A percentile compares a stretch with the other conserved stretches of the same genome.
These are phyloP conservation scores for Parvularia atlantis DNA, from an alignment of 78 protist species.

Conservation along the genomic window DNA sequence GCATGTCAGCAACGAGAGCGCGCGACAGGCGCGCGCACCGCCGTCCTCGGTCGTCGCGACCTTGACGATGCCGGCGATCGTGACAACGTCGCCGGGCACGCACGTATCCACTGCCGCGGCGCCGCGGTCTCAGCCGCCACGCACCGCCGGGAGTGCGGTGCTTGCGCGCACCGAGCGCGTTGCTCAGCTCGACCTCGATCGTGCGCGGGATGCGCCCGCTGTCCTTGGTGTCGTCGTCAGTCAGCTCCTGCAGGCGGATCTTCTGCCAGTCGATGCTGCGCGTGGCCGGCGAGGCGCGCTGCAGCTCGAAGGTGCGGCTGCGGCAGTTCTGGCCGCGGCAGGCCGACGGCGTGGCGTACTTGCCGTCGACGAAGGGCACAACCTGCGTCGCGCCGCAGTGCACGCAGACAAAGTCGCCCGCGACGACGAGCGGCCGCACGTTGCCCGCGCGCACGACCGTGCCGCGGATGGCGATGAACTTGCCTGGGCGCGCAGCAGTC, in stretches of 20 bases:
- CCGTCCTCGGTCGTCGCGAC: conserved; percentile 24
- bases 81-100: conserved; percentile 86
- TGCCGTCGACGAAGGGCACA: conserved; percentile 40
- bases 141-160: too few relatives aligned
- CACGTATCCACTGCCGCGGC: conserved; percentile 39
- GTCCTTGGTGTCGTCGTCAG: conserved; percentile 27
- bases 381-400: conserved; percentile 15
- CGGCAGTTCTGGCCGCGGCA: conserved; percentile 47
- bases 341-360: conserved; percentile 2
- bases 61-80: conserved; percentile 82
- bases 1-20: too few relatives aligned
- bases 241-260: neutral
- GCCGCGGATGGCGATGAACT: conserved; percentile 66
- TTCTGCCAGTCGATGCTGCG: conserved; percentile 75
- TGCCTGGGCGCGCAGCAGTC: neutral
- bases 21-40: too few relatives aligned
- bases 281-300: conserved; percentile 24
- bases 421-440: conserved; percentile 63
- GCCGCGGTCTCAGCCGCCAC: neutral
- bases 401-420: conserved; percentile 57
- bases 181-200: conserved; percentile 15
- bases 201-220: conserved; percentile 88
- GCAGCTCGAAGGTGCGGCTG: conserved; percentile 40
- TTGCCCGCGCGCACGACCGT: conserved; percentile 79
- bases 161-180: conserved; percentile 2